Evolutionary conservation across 495 filamentous ascomycete species (phyloP).

Genomic region (Neurospora sp.): DNA sequence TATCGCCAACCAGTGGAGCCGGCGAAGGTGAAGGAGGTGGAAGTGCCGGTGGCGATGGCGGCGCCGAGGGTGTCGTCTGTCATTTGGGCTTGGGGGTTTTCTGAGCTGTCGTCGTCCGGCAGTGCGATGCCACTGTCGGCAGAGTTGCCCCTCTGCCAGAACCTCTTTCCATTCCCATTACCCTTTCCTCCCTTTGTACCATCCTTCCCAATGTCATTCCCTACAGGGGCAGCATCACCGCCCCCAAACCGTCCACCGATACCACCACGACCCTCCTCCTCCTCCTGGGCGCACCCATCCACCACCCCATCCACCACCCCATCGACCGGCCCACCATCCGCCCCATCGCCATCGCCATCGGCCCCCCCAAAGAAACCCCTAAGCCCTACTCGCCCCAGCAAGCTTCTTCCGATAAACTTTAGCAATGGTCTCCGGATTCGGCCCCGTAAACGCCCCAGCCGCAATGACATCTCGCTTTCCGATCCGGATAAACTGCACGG

Average conservation of each 20-base stretch:
- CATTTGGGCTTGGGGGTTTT: neutral
- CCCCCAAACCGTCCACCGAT: neutral
- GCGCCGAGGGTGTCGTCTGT: neutral
- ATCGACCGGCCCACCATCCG: too few species aligned
- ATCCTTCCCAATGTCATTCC: neutral
- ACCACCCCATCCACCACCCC: neutral
- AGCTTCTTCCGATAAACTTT: conserved; percentile 27
- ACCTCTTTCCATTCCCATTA: neutral
- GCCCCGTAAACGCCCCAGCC: conserved; percentile 17
- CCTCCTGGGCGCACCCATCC: neutral
- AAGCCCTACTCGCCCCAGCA: conserved; percentile 5
- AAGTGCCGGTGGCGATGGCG: neutral
- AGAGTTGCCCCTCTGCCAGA: neutral
- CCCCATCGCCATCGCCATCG: neutral
- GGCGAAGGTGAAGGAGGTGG: neutral
- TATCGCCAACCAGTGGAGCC: neutral
- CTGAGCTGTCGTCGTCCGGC: neutral
- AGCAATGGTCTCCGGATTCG: conserved; percentile 22
- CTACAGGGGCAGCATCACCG: neutral
- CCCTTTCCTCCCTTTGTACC: neutral
- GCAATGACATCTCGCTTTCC: conserved; percentile 22
- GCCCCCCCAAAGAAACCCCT: neutral
- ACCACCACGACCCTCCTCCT: neutral
- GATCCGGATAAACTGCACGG: conserved; percentile 15
- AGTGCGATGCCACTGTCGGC: neutral